phyloP scores from a whole-genome alignment of 805 yeast genomes.

The Pichia sporocuriosa region DNA sequence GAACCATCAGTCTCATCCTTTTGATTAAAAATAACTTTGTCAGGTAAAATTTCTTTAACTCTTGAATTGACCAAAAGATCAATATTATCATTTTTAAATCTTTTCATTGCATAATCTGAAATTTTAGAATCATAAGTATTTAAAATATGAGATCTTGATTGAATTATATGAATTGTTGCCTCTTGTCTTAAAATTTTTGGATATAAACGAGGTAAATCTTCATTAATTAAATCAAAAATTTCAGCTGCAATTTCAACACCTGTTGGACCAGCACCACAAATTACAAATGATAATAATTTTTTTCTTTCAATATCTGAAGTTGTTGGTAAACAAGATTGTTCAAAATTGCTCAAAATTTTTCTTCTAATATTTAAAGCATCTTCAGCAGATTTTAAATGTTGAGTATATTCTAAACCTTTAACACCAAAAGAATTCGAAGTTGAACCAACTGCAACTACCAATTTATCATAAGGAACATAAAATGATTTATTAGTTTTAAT shows the following conservation, averaged over 20 bases:
- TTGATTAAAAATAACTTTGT: slow-evolving; percentile 53
- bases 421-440: slow-evolving; percentile 91
- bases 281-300: slow-evolving; percentile 79
- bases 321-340: slow-evolving; percentile 77
- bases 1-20: slow-evolving; percentile 37
- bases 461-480: slow-evolving; percentile 63
- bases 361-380: slow-evolving; percentile 80
- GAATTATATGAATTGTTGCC: slow-evolving; percentile 76
- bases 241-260: slow-evolving; percentile 98
- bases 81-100: slow-evolving; percentile 61
- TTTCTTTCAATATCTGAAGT: slow-evolving; percentile 65
- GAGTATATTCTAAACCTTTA: slow-evolving; percentile 88
- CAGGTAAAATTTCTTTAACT: slow-evolving; percentile 76
- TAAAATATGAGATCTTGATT: slow-evolving; percentile 86
- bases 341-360: slow-evolving; percentile 77
- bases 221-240: slow-evolving; percentile 86
- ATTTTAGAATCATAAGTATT: slow-evolving; percentile 61
- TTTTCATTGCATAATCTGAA: slow-evolving; percentile 72
- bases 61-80: slow-evolving; percentile 74
- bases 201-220: slow-evolving; percentile 82
- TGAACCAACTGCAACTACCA: slow-evolving; percentile 92
- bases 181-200: slow-evolving; percentile 72
- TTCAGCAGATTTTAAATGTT: slow-evolving; percentile 81
- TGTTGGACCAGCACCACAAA: slow-evolving; percentile 98
- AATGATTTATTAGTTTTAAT: slow-evolving; percentile 37